Conservation (phyloP, 768 basidiomycete genomes). For the Amanita fuliginea region DNA sequence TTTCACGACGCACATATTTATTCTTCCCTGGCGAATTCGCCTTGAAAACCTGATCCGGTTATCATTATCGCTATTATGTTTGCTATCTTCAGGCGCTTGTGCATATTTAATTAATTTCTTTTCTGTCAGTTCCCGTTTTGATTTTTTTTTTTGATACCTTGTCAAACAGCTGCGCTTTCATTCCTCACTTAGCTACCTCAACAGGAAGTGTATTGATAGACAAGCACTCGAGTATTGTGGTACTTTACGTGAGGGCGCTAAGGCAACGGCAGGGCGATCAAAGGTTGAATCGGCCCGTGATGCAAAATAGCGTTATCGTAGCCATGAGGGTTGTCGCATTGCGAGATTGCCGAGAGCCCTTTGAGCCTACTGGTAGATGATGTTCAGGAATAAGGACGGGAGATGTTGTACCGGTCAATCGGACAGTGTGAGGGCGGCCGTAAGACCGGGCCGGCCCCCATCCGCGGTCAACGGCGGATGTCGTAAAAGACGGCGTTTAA, state of each 20-base stretch:
- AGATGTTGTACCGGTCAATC: too few relatives aligned
- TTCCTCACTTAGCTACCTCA: background rate
- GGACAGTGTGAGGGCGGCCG: background rate
- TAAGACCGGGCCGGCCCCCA: background rate
- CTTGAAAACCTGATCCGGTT: background rate
- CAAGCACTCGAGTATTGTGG: background rate
- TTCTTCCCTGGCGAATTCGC: background rate
- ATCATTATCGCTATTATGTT: background rate
- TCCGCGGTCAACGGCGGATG: background rate
- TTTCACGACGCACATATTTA: background rate
- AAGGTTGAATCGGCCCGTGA: too few relatives aligned
- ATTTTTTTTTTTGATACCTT: background rate
- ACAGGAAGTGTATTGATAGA: background rate
- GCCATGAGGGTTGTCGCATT: too few relatives aligned
- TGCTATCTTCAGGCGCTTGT: background rate
- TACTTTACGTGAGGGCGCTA: background rate
- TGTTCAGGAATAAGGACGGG: too few relatives aligned
- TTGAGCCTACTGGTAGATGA: too few relatives aligned
- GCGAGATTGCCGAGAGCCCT: too few relatives aligned
- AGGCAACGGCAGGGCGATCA: too few relatives aligned
- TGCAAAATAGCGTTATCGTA: too few relatives aligned
- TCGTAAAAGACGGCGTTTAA: background rate
- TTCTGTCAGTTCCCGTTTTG: background rate
- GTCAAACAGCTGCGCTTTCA: background rate
- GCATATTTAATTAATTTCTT: background rate